These are phyloP conservation scores for Fraxinus floribunda DNA, from an alignment of 305 asterid genomes.

Conservation along the genomic window DNA sequence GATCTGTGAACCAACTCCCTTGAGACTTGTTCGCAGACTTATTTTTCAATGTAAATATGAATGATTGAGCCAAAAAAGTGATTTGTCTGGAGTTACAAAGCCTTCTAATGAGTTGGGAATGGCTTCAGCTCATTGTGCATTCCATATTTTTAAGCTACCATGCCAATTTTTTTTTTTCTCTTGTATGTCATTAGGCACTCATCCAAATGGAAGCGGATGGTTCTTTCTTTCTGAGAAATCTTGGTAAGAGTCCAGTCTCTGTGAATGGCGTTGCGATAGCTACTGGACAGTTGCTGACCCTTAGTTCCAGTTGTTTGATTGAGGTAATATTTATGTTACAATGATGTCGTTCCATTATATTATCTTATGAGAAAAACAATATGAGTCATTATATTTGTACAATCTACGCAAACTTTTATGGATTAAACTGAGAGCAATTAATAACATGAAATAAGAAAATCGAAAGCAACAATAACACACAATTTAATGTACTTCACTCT, in stretches of 20 bases:
- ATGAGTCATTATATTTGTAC: not conserved
- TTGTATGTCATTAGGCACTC: conserved; percentile 57
- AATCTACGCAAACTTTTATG: not conserved
- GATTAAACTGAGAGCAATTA: not conserved
- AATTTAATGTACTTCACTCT: not conserved
- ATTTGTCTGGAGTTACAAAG: not conserved
- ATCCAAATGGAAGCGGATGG: conserved; percentile 89
- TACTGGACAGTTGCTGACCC: conserved; percentile 66
- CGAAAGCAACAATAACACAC: not conserved
- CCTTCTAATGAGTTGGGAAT: not conserved
- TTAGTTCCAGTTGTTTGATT: conserved; percentile 68
- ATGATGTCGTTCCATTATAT: not conserved
- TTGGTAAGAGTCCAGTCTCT: conserved; percentile 74
- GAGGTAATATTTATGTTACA: conserved; percentile 57
- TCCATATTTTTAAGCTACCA: not conserved
- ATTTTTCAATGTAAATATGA: not conserved
- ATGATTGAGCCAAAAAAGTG: not conserved
- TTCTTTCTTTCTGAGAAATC: conserved; percentile 73
- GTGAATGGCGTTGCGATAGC: conserved; percentile 72
- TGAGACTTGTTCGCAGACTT: not conserved
- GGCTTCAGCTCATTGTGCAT: conserved; percentile 1
- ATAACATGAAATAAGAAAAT: too few species aligned
- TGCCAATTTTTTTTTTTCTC: conserved; percentile 7
- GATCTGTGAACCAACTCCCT: not conserved
- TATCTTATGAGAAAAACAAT: not conserved